Base-by-base conservation (phyloP, 768 basidiomycete species). In the Tulasnella sp. region DNA sequence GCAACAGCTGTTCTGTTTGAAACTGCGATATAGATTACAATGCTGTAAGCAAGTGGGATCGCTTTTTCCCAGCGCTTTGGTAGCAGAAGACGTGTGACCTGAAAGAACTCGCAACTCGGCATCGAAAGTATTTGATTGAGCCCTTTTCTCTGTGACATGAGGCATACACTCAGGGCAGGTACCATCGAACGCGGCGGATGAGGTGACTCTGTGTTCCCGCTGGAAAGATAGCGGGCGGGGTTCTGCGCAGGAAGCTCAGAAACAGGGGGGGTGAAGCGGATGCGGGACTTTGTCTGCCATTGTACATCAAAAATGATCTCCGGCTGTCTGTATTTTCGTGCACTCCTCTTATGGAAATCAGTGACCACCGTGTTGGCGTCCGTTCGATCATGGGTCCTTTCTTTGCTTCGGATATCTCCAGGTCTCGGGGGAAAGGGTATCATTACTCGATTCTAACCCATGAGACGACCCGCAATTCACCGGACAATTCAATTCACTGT, bases 241-340 rank as follows among this genome's bases (percentile, higher is more conserved):
- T 67, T 67, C 61, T 67, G 61, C 61, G 61, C 61, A 67, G 61
- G 61, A 67, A 67, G 61, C 61, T 67, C 61, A 67, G 61, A 67
- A 67, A 26, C 26, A 35, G 61, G 61, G 61, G 61, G n/a, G 10
- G 0, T 15, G 29, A 67, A 67, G 29, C 61, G 32, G 61, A 13
- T 67, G 61, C 32, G 29, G 32, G 61, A 67, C 26, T 67, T 67
- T 67, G 61, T 67, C 61, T 26, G 61, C 61, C 61, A 67, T 67
- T 67, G 29, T 67, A 11, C 61, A 67, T 51, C 61, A 67, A 67
- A 35, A 67, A 67, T 35, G 61, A 67, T 32, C 61, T 67, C 32
- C 61, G 61, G 61, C 29, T 29, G 61, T 51, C 61, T 35, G 29
- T 29, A 67, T 67, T 35, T 26, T 26, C 15, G 61, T 67, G 29